Conservation (phyloP, 495 filamentous ascomycete species). For the Aspergillus sclerotioniger region DNA sequence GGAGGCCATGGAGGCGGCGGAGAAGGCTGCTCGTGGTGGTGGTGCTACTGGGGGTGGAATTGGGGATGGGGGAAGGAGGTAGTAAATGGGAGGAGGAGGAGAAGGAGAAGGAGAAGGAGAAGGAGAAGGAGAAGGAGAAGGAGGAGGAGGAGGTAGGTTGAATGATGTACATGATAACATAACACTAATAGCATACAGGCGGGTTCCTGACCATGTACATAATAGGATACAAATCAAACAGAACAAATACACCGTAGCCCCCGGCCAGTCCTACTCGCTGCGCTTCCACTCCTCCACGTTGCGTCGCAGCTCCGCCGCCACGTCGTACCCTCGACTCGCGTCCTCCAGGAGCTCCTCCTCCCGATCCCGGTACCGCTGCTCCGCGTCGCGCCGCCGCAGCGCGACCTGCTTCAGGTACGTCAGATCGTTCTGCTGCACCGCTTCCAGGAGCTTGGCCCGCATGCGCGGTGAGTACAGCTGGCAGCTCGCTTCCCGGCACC, state of each 20-base stretch:
- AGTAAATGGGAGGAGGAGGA: conserved; percentile 4
- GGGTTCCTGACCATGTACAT: conserved; percentile 3
- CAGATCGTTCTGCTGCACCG: conserved; percentile 58
- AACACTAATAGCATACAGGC: conserved; percentile 6
- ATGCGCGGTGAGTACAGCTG: conserved; percentile 77
- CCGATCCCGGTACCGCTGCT: conserved; percentile 47
- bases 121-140: neutral
- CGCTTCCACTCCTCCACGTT: conserved; percentile 54
- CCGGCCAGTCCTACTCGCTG: conserved; percentile 43
- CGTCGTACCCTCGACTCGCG: conserved; percentile 42
- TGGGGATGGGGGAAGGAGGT: neutral
- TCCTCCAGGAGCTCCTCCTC: conserved; percentile 39
- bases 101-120: conserved; percentile 6
- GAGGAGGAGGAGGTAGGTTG: neutral
- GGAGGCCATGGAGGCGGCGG: conserved; percentile 49
- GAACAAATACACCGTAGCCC: conserved; percentile 3
- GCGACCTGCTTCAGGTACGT: conserved; percentile 41
- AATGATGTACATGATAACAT: neutral
- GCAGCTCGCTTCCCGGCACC: conserved; percentile 55
- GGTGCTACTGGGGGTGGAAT: neutral
- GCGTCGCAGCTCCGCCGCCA: conserved; percentile 46
- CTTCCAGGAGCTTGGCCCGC: conserved; percentile 60
- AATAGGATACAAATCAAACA: conserved; percentile 11
- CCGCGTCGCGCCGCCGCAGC: conserved; percentile 41
- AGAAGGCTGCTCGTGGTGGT: conserved; percentile 1